phyloP scores from a whole-genome alignment of 139 green algal species.

The Marvania coccoides region DNA sequence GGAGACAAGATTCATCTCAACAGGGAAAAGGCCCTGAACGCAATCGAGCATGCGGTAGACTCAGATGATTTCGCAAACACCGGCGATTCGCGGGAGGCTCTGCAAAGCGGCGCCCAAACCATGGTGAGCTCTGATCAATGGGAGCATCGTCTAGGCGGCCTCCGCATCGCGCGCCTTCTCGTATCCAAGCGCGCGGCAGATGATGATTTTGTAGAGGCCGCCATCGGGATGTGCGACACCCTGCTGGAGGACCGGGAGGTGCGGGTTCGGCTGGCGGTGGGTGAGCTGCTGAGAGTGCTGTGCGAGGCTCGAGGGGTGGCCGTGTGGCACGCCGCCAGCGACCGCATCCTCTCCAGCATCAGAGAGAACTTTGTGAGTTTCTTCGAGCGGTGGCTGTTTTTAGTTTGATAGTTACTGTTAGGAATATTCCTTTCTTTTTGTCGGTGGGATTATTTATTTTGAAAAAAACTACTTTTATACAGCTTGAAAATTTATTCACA shows the following conservation, averaged over 20 bases:
- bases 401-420: too few species aligned
- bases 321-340: constrained; percentile 29
- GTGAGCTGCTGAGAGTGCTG: constrained; percentile 42
- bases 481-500: too few species aligned
- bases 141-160: constrained; percentile 38
- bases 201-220: neutral
- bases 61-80: neutral
- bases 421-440: too few species aligned
- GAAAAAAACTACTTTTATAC: too few species aligned
- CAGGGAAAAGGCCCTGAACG: neutral
- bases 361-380: constrained; percentile 47
- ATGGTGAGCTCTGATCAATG: constrained; percentile 28
- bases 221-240: neutral
- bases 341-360: constrained; percentile 54
- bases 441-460: too few species aligned
- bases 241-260: constrained; percentile 53
- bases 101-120: constrained; percentile 9
- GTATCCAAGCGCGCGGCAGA: neutral
- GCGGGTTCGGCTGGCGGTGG: constrained; percentile 55
- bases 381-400: too few species aligned
- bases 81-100: neutral
- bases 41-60: neutral
- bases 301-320: constrained; percentile 22
- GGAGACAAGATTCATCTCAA: neutral
- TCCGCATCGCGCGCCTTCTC: constrained; percentile 27